Evolutionary conservation across 176 grass and related monocot genomes (phyloP), one percentile per base, ranked within the genome.

Genomic region (Aegilops umbellulata): DNA sequence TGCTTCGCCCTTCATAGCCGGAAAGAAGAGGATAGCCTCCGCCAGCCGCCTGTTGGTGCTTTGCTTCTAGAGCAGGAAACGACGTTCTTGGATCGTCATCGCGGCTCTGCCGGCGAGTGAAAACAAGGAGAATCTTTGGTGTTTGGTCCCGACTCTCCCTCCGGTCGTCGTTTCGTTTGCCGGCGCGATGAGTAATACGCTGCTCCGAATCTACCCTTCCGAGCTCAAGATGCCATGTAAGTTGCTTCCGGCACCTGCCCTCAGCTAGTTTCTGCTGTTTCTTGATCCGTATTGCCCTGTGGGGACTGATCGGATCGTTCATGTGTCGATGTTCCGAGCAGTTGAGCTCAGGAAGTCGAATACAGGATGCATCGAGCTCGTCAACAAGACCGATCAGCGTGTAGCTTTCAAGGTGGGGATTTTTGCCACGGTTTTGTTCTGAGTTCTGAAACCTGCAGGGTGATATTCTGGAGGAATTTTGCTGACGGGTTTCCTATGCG

Each of bases 201-300:
- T 98, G 89, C 96, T 98, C 46, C 92, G 92, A 71, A 80, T 98
- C 81, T 75, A 86, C 38, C 96, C 96, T 60, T 98, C 93, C 17
- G 96, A 95, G 65, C 66, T 98, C 73, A 98, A 95, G 89, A 86
- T 98, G 44, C 93, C 93, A 65, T 95, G 96, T 95, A 81, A 95
- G 89, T 67, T 67, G 60, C 72, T 69, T 62, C 49, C 12, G 7
- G 29, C 23, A n/a, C 19, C 35, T 2, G 3, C 38, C 60, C n/a
- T 85, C 20, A 24, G 14, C 64, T 78, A 35, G 7, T 68, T 79
- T 19, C 3, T 38, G 11, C 24, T 78, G 68, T 75, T 86, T 94
- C 86, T 85, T 80, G 69, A 58, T 74, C 69, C 58, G 24, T 47
- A 51, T 26, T 65, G 7, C 46, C 16, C 16, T 53, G 6, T 53